Base-by-base conservation (phyloP, 495 filamentous ascomycete genomes). In the Tuber melanosporum region DNA sequence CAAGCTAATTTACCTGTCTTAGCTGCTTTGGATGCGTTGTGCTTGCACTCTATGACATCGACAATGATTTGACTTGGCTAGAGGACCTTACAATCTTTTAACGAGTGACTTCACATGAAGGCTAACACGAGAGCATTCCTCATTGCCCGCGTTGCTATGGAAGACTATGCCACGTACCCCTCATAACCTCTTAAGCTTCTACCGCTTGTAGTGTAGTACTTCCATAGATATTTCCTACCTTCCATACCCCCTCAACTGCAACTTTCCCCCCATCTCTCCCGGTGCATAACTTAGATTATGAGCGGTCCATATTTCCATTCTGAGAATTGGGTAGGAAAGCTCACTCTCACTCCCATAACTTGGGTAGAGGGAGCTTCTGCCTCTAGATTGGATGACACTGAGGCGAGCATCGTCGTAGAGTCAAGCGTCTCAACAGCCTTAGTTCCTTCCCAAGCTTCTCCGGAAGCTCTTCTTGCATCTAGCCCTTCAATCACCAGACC, bases 71-170 rank as follows among this genome's bases (percentile, higher is more conserved):
- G 26, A 17, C 57, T 66, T 66, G 57, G 57, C 57, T 7, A 5
- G n/a, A 12, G 57, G n/a, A 12, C 26, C 4, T 36, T 32, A 12
- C n/a, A 6, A 66, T 15, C 14, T 66, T 12, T 66, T 7, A 32
- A 15, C 57, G 57, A 66, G 57, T 66, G 57, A 66, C 57, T 66
- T 66, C 57, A 66, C 26, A 32, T 66, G 57, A 36, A 66, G 57
- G n/a, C 26, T 36, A 36, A 17, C 57, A 10, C n/a, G 4, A 66
- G 26, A 66, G 15, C 52, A 3, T 36, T 32, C 57, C 4, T 36
- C 26, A 66, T 15, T 32, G 57, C 57, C 15, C 57, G 26, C 57
- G 57, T 66, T 66, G 57, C 57, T 15, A 66, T 36, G 26, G 57
- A 66, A 66, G 14, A 36, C 17, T 32, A 66, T 26, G 57, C 26